Evolutionary conservation across 495 filamentous ascomycete species (phyloP).

Genomic region (Talaromyces adpressus): DNA sequence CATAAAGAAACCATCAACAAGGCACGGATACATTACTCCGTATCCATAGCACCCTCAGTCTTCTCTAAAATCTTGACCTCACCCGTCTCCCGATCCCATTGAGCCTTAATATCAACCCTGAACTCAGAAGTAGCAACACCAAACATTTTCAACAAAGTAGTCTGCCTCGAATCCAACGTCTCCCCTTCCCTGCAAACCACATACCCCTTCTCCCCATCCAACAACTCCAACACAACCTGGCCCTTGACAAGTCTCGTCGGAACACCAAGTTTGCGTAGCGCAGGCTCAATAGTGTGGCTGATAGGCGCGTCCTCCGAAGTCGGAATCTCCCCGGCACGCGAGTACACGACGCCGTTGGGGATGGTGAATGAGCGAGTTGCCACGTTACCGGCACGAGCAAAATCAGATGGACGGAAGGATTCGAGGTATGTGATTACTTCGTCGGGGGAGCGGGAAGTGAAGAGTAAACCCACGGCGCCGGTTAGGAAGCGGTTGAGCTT

Average conservation of each 20-base stretch:
- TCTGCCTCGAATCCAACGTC: constrained; percentile 79
- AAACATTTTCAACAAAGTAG: constrained; percentile 89
- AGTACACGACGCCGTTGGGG: constrained; percentile 70
- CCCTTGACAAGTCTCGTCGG: constrained; percentile 84
- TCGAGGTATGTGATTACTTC: constrained; percentile 63
- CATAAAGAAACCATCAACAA: constrained; percentile 10
- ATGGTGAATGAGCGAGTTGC: constrained; percentile 69
- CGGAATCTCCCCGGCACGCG: constrained; percentile 69
- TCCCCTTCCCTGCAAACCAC: constrained; percentile 76
- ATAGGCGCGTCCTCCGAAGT: constrained; percentile 76
- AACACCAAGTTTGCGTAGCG: constrained; percentile 76
- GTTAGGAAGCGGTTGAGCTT: constrained; percentile 61
- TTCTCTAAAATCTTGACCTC: constrained; percentile 36
- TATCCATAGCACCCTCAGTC: constrained; percentile 31
- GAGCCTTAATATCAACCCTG: constrained; percentile 65
- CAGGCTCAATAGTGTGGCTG: constrained; percentile 80
- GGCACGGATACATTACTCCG: constrained; percentile 23
- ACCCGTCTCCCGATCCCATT: constrained; percentile 35
- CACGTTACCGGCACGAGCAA: constrained; percentile 75
- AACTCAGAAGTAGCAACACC: constrained; percentile 86
- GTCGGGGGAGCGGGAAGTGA: constrained; percentile 64
- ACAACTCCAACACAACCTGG: constrained; percentile 70
- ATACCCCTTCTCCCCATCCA: constrained; percentile 61
- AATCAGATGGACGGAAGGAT: constrained; percentile 63
- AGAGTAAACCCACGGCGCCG: constrained; percentile 84